These are phyloP conservation scores for Endocalyx cinctus DNA, from an alignment of 2,329 filamentous ascomycete species.

Conservation along the genomic window DNA sequence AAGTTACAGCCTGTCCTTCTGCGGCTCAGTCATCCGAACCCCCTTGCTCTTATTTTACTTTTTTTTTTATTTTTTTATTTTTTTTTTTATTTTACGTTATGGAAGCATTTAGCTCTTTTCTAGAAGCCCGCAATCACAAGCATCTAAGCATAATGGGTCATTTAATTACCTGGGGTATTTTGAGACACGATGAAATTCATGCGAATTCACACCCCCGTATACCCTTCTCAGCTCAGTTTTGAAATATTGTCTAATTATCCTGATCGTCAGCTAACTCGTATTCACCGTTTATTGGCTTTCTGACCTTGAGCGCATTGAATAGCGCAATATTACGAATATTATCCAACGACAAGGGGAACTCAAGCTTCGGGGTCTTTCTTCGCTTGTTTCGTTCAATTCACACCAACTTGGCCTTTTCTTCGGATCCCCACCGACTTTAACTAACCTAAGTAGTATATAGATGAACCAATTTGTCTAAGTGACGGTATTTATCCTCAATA, in stretches of 20 bases:
- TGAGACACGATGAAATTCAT: conserved; percentile 43
- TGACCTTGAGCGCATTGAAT: conserved; percentile 30
- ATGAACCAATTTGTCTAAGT: no score
- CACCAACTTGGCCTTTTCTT: conserved; percentile 3
- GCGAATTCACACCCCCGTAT: conserved; percentile 29
- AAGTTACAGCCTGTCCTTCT: no score
- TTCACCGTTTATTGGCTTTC: conserved; percentile 19
- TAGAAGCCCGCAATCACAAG: conserved; percentile 17
- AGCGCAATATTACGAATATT: conserved; percentile 32
- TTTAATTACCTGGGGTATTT: conserved; percentile 43
- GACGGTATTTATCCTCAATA: no score
- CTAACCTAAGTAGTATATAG: no score
- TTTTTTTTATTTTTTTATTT: no score
- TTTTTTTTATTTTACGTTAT: no score
- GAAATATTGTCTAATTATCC: no score
- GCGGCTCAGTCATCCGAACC: no score
- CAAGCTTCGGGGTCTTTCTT: conserved; percentile 4
- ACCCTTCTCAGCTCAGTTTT: conserved; percentile 22
- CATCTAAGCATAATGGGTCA: conserved; percentile 38
- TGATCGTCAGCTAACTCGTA: conserved; percentile 3
- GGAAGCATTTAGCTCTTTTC: conserved; percentile 14
- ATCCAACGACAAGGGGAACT: conserved; percentile 14
- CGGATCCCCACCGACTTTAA: no score
- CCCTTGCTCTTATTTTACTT: no score
- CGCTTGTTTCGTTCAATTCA: conserved; percentile 8